Conservation (phyloP, 495 filamentous ascomycete species). For the Aspergillus bertholletiae region DNA sequence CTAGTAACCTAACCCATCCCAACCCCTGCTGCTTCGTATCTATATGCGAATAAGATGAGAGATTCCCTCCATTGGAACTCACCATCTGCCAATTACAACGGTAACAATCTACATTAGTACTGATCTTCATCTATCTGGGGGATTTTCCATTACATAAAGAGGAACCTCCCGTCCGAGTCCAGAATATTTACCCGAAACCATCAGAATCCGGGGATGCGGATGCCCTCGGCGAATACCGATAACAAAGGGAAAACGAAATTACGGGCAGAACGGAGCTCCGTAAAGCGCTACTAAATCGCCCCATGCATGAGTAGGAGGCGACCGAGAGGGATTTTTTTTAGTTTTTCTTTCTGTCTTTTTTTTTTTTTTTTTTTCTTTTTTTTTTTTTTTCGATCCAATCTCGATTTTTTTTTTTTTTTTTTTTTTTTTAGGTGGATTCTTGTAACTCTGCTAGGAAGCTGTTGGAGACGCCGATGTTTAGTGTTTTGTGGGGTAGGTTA, state of each 20-base stretch:
- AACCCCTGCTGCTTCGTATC: too few relatives aligned
- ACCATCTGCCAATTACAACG: background rate
- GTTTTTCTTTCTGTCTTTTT: too few relatives aligned
- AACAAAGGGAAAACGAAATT: too few relatives aligned
- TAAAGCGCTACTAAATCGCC: background rate
- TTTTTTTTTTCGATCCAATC: too few relatives aligned
- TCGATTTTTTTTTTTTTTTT: too few relatives aligned
- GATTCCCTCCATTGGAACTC: too few relatives aligned
- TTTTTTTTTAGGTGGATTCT: too few relatives aligned
- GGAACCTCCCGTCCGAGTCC: slow-evolving; percentile 6
- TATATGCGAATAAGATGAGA: too few relatives aligned
- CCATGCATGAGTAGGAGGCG: background rate
- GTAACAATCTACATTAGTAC: background rate
- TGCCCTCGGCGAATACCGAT: background rate
- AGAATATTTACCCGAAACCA: slow-evolving; percentile 16
- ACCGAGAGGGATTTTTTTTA: background rate
- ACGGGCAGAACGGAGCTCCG: too few relatives aligned
- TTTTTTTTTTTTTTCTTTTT: too few relatives aligned
- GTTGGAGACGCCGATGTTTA: background rate
- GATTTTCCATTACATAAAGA: background rate
- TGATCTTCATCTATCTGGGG: background rate
- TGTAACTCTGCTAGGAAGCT: background rate
- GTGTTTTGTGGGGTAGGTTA: background rate
- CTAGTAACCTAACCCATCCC: too few relatives aligned
- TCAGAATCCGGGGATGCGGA: background rate